A percentile compares a stretch with the other conserved stretches of the same genome.
Conservation (phyloP, 768 basidiomycete genomes). For the Dendrothele bispora region DNA sequence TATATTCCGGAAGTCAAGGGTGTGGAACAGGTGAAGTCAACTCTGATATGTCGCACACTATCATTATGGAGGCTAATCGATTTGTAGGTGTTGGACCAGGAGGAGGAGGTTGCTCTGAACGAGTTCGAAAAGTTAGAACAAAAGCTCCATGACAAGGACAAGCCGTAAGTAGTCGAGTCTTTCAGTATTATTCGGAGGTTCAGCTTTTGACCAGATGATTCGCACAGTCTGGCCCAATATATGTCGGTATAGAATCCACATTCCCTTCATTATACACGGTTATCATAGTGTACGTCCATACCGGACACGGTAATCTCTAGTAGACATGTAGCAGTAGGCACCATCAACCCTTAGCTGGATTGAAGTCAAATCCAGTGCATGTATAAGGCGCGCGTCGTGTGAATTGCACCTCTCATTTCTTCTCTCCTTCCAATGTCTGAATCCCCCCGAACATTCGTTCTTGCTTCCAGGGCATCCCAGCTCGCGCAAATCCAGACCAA, state of each 20-base stretch:
- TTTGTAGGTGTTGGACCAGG: constrained; percentile 79
- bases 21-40: constrained; percentile 74
- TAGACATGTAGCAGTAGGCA: neutral
- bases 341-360: too few species aligned
- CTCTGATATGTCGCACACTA: neutral
- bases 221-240: constrained; percentile 72
- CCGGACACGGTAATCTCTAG: neutral
- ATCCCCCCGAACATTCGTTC: constrained; percentile 53
- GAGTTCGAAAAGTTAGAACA: constrained; percentile 90
- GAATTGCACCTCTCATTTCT: too few species aligned
- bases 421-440: neutral
- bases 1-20: constrained; percentile 96
- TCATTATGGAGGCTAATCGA: constrained; percentile 3
- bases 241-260: constrained; percentile 66
- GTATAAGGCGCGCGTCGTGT: too few species aligned
- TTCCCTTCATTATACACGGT: constrained; percentile 4
- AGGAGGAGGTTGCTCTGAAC: constrained; percentile 81
- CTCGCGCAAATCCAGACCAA: constrained; percentile 91
- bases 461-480: constrained; percentile 86
- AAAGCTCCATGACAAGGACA: constrained; percentile 49
- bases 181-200: constrained; percentile 2
- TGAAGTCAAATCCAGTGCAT: too few species aligned
- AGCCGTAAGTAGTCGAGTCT: constrained; percentile 30
- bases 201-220: constrained; percentile 9
- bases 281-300: neutral